Percentiles rank a stretch among this genome's conserved stretches.
Evolutionary conservation across 2,329 filamentous ascomycete genomes (phyloP).

Genomic region (Fusarium praegraminearum): DNA sequence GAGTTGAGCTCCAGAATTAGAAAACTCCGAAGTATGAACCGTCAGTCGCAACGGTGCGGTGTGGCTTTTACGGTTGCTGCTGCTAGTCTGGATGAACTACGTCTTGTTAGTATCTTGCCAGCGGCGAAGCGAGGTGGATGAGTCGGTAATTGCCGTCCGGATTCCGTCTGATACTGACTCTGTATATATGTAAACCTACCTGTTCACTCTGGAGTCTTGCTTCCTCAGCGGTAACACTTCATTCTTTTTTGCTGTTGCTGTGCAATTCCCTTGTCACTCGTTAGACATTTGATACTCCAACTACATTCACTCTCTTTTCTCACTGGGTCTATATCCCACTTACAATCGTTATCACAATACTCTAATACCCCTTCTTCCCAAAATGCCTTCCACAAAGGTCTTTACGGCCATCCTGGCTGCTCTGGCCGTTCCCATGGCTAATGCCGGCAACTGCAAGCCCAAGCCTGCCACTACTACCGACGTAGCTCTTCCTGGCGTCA

Average conservation of each 20-base stretch:
- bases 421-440: slow-evolving; percentile 31
- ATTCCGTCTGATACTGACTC: background rate
- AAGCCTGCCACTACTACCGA: slow-evolving; percentile 25
- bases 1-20: slow-evolving; percentile 21
- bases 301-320: slow-evolving; percentile 21
- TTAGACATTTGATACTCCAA: slow-evolving; percentile 31
- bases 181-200: slow-evolving; percentile 23
- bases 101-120: slow-evolving; percentile 4
- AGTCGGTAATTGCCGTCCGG: slow-evolving; percentile 17
- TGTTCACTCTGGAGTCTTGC: background rate
- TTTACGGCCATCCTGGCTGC: slow-evolving; percentile 38
- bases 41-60: slow-evolving; percentile 4
- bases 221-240: slow-evolving; percentile 28
- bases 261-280: slow-evolving; percentile 27
- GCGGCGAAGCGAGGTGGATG: slow-evolving; percentile 9
- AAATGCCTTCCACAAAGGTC: slow-evolving; percentile 39
- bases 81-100: background rate
- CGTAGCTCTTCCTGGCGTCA: slow-evolving; percentile 16
- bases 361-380: slow-evolving; percentile 6
- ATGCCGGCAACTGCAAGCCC: slow-evolving; percentile 35
- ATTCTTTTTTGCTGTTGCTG: slow-evolving; percentile 33
- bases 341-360: slow-evolving; percentile 29
- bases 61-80: background rate
- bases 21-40: background rate
- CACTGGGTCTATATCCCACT: slow-evolving; percentile 7